Evolutionary conservation across 371 early-diverging fungal species (phyloP).

Genomic region (Apophysomyces ossiformis): DNA sequence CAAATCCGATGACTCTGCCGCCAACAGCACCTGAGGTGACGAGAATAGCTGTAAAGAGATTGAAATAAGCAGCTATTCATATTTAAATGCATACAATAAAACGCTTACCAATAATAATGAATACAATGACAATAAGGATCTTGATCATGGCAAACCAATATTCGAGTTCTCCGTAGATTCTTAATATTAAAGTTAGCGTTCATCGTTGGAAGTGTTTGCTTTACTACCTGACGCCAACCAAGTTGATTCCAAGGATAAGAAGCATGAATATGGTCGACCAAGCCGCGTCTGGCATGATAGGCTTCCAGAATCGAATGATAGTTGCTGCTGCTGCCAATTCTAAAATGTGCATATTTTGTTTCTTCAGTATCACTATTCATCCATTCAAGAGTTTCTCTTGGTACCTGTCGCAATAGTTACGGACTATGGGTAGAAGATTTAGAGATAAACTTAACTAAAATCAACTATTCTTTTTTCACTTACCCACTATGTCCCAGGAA

Average conservation of each 20-base stretch:
- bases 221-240: conserved; percentile 55
- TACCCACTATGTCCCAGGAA: conserved; percentile 32
- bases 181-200: conserved; percentile 9
- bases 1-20: conserved; percentile 57
- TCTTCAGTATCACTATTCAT: background rate
- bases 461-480: conserved; percentile 17
- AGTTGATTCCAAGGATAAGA: conserved; percentile 61
- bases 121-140: conserved; percentile 69
- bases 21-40: conserved; percentile 72
- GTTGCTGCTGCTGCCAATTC: conserved; percentile 83
- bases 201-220: no score
- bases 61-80: conserved; percentile 12
- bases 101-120: conserved; percentile 68
- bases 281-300: conserved; percentile 56
- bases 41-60: conserved; percentile 49
- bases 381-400: background rate
- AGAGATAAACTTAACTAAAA: background rate
- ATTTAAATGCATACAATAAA: background rate
- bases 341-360: conserved; percentile 28
- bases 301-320: conserved; percentile 78
- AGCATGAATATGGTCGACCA: conserved; percentile 66
- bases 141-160: conserved; percentile 80
- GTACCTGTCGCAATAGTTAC: conserved; percentile 45
- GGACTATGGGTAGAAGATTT: conserved; percentile 19
- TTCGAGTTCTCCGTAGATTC: conserved; percentile 75